These are phyloP conservation scores for Penicillium parvum DNA, from an alignment of 495 filamentous ascomycete genomes.

Conservation along the genomic window DNA sequence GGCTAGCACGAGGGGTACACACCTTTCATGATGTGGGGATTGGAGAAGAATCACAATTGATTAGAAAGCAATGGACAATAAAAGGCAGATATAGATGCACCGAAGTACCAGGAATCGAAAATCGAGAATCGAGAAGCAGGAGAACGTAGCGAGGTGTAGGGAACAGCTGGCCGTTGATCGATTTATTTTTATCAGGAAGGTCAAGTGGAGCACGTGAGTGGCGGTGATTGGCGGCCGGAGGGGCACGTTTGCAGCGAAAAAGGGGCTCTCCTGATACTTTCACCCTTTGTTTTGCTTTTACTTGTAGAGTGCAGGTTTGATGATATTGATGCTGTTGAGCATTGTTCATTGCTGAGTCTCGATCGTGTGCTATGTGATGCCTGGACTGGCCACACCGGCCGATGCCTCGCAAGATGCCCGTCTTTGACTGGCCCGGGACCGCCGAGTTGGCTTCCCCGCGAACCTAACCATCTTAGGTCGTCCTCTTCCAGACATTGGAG, in stretches of 20 bases:
- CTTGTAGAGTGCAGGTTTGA: too few species aligned
- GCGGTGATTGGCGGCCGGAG: constrained; percentile 19
- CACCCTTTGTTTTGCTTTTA: too few species aligned
- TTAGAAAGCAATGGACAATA: neutral
- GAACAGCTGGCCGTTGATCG: constrained; percentile 35
- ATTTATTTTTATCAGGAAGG: constrained; percentile 29
- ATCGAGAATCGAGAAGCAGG: constrained; percentile 8
- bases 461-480: constrained; percentile 8
- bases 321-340: too few species aligned
- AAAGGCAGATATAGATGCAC: constrained; percentile 8
- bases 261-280: constrained; percentile 9
- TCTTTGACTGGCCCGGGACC: constrained; percentile 14
- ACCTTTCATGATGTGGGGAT: constrained; percentile 49
- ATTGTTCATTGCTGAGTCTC: too few species aligned
- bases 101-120: constrained; percentile 5
- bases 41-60: neutral
- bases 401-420: constrained; percentile 6
- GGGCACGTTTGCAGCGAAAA: constrained; percentile 32
- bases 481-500: too few species aligned
- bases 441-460: constrained; percentile 15
- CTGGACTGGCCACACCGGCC: constrained; percentile 12
- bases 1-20: constrained; percentile 17
- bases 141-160: too few species aligned
- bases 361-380: too few species aligned
- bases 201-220: constrained; percentile 27